These are phyloP conservation scores for Begonia loranthoides DNA, from an alignment of 306 rosid species.

Conservation along the genomic window DNA sequence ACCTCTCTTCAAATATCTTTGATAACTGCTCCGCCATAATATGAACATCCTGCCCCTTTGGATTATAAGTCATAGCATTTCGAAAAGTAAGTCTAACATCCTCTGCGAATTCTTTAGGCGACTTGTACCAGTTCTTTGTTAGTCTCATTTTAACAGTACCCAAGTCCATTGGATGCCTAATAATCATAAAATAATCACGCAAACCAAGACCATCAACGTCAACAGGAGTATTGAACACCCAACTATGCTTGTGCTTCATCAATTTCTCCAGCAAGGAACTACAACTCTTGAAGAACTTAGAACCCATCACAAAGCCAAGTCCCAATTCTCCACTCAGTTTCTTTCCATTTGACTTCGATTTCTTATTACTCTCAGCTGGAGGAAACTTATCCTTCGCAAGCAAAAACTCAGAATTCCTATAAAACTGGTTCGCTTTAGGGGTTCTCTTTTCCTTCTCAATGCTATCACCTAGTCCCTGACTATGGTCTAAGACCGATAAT, in stretches of 20 bases:
- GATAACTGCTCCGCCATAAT: slow-evolving; percentile 82
- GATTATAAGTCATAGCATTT: slow-evolving; percentile 91
- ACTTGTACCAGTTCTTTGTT: slow-evolving; percentile 85
- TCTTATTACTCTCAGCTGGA: slow-evolving; percentile 75
- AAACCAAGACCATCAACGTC: slow-evolving; percentile 71
- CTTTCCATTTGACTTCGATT: slow-evolving; percentile 59
- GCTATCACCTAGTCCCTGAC: slow-evolving; percentile 45
- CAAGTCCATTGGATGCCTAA: slow-evolving; percentile 82
- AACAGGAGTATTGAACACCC: slow-evolving; percentile 93
- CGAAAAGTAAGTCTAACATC: slow-evolving; percentile 85
- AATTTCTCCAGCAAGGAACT: slow-evolving; percentile 80
- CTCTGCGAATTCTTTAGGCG: slow-evolving; percentile 93
- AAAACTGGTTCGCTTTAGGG: slow-evolving; percentile 89
- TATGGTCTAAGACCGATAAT: slow-evolving; percentile 53
- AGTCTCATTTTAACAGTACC: slow-evolving; percentile 75
- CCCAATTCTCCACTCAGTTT: slow-evolving; percentile 53
- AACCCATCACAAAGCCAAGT: slow-evolving; percentile 45
- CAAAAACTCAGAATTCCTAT: slow-evolving; percentile 73
- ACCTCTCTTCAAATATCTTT: slow-evolving; percentile 67
- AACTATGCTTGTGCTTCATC: slow-evolving; percentile 86
- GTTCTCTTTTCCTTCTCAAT: slow-evolving; percentile 93
- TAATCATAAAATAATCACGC: slow-evolving; percentile 74
- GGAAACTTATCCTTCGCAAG: slow-evolving; percentile 92
- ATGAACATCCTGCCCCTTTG: slow-evolving; percentile 88
- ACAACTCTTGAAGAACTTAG: slow-evolving; percentile 81